These are phyloP conservation scores for Coemansia sp. DNA, from an alignment of 192 early-diverging fungal genomes.

Conservation along the genomic window DNA sequence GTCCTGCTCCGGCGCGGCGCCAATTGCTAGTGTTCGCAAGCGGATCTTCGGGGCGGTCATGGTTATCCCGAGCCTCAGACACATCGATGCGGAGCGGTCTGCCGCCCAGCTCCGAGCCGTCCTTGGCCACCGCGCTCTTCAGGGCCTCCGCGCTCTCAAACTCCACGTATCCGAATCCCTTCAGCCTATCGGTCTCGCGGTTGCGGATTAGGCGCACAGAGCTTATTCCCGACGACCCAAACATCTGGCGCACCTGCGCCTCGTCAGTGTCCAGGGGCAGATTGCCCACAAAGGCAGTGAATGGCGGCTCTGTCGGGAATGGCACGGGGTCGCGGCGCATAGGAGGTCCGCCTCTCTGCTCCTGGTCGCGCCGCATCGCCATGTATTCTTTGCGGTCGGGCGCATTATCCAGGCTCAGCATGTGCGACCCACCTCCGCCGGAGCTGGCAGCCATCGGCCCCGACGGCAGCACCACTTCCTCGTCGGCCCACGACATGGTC, in stretches of 20 bases:
- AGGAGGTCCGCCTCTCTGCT: slow-evolving; percentile 15
- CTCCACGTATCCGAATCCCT: slow-evolving; percentile 96
- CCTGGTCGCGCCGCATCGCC: slow-evolving; percentile 14
- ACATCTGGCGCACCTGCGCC: slow-evolving; percentile 69
- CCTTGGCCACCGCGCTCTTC: slow-evolving; percentile 67
- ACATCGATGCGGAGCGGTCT: slow-evolving; percentile 81
- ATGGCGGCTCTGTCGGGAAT: slow-evolving; percentile 84
- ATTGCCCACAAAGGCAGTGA: slow-evolving; percentile 89
- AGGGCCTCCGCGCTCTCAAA: slow-evolving; percentile 85
- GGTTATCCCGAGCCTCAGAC: slow-evolving; percentile 68
- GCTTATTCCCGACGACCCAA: slow-evolving; percentile 65
- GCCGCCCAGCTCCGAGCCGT: slow-evolving; percentile 58
- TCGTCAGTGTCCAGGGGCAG: slow-evolving; percentile 84
- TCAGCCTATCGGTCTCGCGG: slow-evolving; percentile 71
- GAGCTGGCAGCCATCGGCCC: slow-evolving; percentile 56
- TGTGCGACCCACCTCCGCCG: neutral
- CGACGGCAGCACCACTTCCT: slow-evolving; percentile 82
- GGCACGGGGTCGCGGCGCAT: slow-evolving; percentile 49
- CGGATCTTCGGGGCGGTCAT: slow-evolving; percentile 14
- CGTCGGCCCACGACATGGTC: slow-evolving; percentile 82
- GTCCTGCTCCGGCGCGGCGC: slow-evolving; percentile 25
- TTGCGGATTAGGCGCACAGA: slow-evolving; percentile 82
- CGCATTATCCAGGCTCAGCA: slow-evolving; percentile 27
- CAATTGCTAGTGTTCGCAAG: slow-evolving; percentile 24
- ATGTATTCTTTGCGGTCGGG: slow-evolving; percentile 28